A percentile compares a stretch with the other conserved stretches of the same genome.
Conservation (phyloP, 176 grass and related monocot species). For the Alopecurus myosuroides region DNA sequence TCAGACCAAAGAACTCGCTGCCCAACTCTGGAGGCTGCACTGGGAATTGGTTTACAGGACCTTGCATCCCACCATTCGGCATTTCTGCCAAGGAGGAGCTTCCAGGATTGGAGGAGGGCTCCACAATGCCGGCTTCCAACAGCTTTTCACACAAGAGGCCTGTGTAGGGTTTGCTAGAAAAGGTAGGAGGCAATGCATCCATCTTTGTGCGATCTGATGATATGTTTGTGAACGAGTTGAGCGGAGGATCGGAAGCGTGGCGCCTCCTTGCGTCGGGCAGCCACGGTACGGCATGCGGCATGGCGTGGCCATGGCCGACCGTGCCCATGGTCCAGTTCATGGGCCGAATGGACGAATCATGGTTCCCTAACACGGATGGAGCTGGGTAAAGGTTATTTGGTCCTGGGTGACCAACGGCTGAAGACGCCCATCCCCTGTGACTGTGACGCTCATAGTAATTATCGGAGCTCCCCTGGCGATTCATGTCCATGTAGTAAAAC, state of each 20-base stretch:
- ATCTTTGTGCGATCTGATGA: not conserved
- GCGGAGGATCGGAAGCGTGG: not conserved
- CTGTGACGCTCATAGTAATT: not conserved
- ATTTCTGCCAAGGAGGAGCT: not conserved
- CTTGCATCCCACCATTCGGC: not conserved
- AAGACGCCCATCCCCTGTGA: conserved; percentile 6
- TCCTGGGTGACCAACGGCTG: not conserved
- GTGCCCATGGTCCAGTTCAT: conserved; percentile 4
- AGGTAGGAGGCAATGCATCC: not conserved
- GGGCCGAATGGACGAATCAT: not conserved
- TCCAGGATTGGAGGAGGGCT: not conserved
- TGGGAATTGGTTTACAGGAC: not conserved
- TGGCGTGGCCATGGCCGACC: not conserved
- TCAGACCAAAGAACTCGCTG: not conserved
- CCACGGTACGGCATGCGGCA: not conserved
- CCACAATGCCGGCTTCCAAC: not conserved
- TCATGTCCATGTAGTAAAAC: not conserved
- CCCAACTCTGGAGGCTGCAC: not conserved
- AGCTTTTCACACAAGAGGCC: not conserved
- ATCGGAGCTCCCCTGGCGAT: not conserved
- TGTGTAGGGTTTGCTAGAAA: not conserved
- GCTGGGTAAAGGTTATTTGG: not conserved
- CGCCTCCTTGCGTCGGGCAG: not conserved
- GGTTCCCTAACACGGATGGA: not conserved
- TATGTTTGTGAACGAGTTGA: conserved; percentile 4